Evolutionary conservation across 2,329 filamentous ascomycete species (phyloP), one percentile per base, ranked within the genome.

Genomic region (Diaporthe caulivora): DNA sequence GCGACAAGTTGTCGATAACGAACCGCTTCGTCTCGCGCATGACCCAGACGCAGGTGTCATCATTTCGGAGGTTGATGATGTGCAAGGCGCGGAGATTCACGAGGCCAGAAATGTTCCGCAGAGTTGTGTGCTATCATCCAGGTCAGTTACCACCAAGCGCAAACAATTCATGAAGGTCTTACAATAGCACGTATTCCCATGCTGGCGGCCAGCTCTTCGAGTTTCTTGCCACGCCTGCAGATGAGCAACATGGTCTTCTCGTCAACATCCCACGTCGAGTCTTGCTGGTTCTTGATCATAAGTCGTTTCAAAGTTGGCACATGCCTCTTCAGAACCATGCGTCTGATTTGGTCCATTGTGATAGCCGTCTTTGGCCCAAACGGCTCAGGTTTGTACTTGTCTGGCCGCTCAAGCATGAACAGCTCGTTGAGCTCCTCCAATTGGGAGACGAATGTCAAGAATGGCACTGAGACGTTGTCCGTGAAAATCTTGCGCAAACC

Each of bases 401-500:
- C 69, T 8, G 83, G 84, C 40, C 89, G 83, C 79, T 92, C 90
- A 37, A 92, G 80, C 77, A 93, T 79, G 75, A 90, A 89, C 1
- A 93, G 81, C 75, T 92, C 88, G n/a, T 87, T 84, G 1, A 93
- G 78, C 72, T 85, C 84, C 7, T 87, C 80, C 2, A 92, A 83
- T 71, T 89, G 84, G 3, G 85, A 84, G 18, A 91, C 84, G 72
- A 88, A 88, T 1, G 84, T 84, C 68, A 93, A 78, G 72, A 92
- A 91, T 0, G 83, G 80, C 1, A 80, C 76, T 0, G 89, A 88
- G 26, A 92, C 90, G 75, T 92, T 88, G 78, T 93, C 91, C 0
- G 90, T 92, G 76, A 89, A 90, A 71, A 93, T 88, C 75, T 87
- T 89, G 64, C 86, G 84, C 54, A 93, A 80, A 0, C 87, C 84